Evolutionary conservation across 2,329 filamentous ascomycete genomes (phyloP).

Genomic region (Zarea fungicola): DNA sequence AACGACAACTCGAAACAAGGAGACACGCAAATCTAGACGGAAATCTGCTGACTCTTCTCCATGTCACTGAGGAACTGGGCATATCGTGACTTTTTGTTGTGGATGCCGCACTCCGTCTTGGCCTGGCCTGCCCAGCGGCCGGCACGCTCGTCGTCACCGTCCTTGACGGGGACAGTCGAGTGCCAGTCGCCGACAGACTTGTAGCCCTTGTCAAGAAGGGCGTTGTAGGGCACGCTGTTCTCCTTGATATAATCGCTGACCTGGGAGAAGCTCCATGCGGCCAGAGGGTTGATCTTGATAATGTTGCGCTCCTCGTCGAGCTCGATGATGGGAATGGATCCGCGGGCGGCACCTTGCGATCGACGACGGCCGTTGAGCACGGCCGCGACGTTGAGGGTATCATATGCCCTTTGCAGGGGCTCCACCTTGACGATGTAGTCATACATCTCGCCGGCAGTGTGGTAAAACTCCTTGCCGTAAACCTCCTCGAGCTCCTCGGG

Average conservation of each 20-base stretch:
- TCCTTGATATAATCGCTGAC: slow-evolving; percentile 83
- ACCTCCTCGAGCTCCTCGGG: slow-evolving; percentile 72
- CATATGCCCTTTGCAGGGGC: slow-evolving; percentile 86
- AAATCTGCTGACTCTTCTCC: slow-evolving; percentile 57
- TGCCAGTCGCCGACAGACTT: slow-evolving; percentile 99
- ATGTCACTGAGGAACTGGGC: slow-evolving; percentile 75
- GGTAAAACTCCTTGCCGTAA: slow-evolving; percentile 81
- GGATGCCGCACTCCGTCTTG: slow-evolving; percentile 98
- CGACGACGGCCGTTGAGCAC: slow-evolving; percentile 88
- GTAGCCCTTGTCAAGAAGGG: slow-evolving; percentile 86
- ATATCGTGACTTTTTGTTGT: slow-evolving; percentile 95
- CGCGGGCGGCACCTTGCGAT: slow-evolving; percentile 89
- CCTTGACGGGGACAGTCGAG: slow-evolving; percentile 83
- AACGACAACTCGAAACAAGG: neutral
- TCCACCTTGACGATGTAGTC: slow-evolving; percentile 98
- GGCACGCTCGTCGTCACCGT: slow-evolving; percentile 91
- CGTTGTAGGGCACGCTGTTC: slow-evolving; percentile 90
- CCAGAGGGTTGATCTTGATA: slow-evolving; percentile 96
- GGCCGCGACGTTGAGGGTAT: slow-evolving; percentile 79
- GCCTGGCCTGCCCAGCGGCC: slow-evolving; percentile 93
- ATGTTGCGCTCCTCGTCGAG: slow-evolving; percentile 81
- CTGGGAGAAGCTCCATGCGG: slow-evolving; percentile 88
- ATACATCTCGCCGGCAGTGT: slow-evolving; percentile 81
- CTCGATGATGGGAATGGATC: slow-evolving; percentile 85
- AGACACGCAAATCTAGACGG: neutral